Evolutionary conservation across 208 protist genomes (phyloP).

Genomic region (Trypanosoma lewisi): DNA sequence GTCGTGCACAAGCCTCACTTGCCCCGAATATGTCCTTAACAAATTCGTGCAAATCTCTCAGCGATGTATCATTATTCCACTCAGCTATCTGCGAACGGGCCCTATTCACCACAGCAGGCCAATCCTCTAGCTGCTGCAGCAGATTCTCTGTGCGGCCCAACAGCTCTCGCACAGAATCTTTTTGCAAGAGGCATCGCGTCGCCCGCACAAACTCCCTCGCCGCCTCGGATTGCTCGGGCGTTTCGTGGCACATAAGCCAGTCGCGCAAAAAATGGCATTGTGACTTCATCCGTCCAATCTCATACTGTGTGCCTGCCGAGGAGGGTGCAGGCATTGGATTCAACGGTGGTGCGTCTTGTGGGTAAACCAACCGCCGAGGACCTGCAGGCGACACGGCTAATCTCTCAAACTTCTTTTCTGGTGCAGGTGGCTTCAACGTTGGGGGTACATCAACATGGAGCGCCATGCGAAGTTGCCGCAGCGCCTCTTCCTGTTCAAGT

Average conservation of each 20-base stretch:
- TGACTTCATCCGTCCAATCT: slow-evolving; percentile 15
- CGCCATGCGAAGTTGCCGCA: slow-evolving; percentile 32
- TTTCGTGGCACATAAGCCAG: slow-evolving; percentile 16
- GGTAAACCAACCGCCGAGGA: background rate
- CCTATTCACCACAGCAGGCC: slow-evolving; percentile 10
- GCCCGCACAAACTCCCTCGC: slow-evolving; percentile 7
- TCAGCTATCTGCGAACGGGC: background rate
- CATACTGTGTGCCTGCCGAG: slow-evolving; percentile 3
- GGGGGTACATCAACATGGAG: slow-evolving; percentile 29
- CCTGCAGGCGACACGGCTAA: background rate
- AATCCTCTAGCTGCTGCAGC: slow-evolving; percentile 21
- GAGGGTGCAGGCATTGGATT: background rate
- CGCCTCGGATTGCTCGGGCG: background rate
- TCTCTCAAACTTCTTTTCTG: background rate
- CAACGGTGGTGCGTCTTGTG: slow-evolving; percentile 3
- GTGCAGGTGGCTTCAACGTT: background rate
- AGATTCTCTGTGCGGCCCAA: slow-evolving; percentile 17
- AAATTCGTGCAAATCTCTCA: slow-evolving; percentile 14
- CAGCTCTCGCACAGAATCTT: slow-evolving; percentile 11
- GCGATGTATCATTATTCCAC: slow-evolving; percentile 4
- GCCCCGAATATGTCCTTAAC: slow-evolving; percentile 1
- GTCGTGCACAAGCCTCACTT: slow-evolving; percentile 1
- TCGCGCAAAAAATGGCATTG: slow-evolving; percentile 15
- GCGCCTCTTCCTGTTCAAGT: slow-evolving; percentile 23
- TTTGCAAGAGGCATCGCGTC: background rate